Base-by-base conservation (phyloP, 306 rosid species). In the Quercus aquifolioides region DNA sequence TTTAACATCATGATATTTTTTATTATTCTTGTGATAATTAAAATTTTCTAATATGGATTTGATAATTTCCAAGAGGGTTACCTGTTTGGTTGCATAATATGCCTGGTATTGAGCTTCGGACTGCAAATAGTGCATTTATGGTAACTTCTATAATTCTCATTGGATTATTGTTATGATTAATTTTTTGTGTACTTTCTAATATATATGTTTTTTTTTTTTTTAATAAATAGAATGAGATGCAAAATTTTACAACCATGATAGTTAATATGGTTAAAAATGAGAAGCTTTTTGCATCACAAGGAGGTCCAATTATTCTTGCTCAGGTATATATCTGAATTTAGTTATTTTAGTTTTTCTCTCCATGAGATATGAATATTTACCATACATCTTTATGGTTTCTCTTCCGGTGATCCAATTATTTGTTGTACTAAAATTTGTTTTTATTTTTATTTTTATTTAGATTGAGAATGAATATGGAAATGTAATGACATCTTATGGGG, bases 381-480 rank as follows among this genome's bases (percentile, higher is more conserved):
- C 15, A 13, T 49, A 12, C 54, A 49, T 49, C 15, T 49, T 46
- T 49, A 12, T 3, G 4, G 4, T 49, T 49, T 12, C 54, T 12
- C 54, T 12, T 3, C 0, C 1, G 3, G 28, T 55, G 26, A 15
- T 51, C 15, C 15, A 60, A 60, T 33, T 2, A n/a, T 72, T 20
- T 5, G 56, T 56, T 69, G 4, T 52, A 59, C 10, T 41, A 59
- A 31, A 23, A 13, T n/a, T 33, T 20, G 26, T 15, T 51, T 13
- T 11, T 1, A 14, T 21, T 58, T 15, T 6, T 13, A 11, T 0
- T 38, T 38, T 38, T 38, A 1, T 38, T 49, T 62, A 88, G 89
- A 90, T 88, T 3, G 94, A 88, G 62, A 90, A 88, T 57, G 92
- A 88, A 70, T 86, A 78, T 43, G 91, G 92, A 2, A 90, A 88